Evolutionary conservation across 2,329 filamentous ascomycete species (phyloP), one percentile per base, ranked within the genome.

Genomic region (Aspergillus terreus): DNA sequence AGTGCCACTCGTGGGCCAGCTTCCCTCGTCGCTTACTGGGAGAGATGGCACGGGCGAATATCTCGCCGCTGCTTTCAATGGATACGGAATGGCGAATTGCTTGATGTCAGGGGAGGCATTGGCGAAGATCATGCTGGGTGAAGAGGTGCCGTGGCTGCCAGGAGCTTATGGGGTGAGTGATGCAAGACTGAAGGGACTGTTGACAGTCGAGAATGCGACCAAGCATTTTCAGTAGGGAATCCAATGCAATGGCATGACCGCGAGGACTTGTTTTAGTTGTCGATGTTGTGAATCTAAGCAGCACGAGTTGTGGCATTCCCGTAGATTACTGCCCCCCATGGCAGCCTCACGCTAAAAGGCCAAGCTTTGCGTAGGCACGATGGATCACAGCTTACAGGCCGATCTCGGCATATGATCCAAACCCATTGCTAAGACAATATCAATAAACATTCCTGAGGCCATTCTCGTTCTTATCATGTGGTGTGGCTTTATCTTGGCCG

Each of bases 41-140:
- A 47, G 62, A 7, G 25, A 27, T 6, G 57, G 62, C 1, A 44
- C 53, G 1, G 59, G 60, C 14, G 66, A 69, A 51, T 87, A 80
- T 78, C 70, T 84, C 2, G 76, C 75, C n/a, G 82, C 79, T 2
- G 77, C 80, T 9, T 87, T 87, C 58, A 83, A 86, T 63, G 85
- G 85, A 1, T 82, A 87, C 65, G 83, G 84, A 0, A 87, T 87
- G 84, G 71, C 47, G 77, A 84, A 79, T 76, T 85, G 63, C 45
- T 63, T 60, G 60, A 56, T 54, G 43, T 55, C 59, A 40, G 66
- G 63, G 2, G 61, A 67, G 44, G 63, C 58, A 2, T 45, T 69
- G 36, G 66, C 55, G 3, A 51, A 54, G 46, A 65, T 64, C 58
- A 59, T 71, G 47, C 53, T 71, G n/a, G 59, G 63, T 4, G 42